These are phyloP conservation scores for Penicillium capsulatum DNA, from an alignment of 2,329 filamentous ascomycete genomes.

Conservation along the genomic window DNA sequence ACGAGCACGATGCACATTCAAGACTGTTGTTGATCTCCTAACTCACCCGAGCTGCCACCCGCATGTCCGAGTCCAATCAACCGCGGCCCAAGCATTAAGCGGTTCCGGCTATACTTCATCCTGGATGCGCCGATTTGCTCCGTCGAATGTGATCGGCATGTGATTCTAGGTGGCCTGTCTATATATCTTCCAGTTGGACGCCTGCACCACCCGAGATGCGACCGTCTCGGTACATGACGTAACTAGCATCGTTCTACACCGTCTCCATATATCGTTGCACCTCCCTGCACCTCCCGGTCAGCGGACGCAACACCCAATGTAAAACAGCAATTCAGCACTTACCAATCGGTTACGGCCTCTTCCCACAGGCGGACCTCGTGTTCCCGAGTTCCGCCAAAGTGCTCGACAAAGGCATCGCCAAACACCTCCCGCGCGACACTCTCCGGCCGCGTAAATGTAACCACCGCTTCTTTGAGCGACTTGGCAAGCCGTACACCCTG, in stretches of 20 bases:
- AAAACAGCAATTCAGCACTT: constrained; percentile 40
- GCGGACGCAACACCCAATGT: constrained; percentile 5
- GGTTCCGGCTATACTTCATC: too few species aligned
- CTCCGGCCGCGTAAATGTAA: constrained; percentile 67
- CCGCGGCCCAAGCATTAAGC: not conserved
- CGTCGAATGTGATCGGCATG: too few species aligned
- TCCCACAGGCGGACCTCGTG: constrained; percentile 91
- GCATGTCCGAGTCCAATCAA: not conserved
- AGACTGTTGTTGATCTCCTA: not conserved
- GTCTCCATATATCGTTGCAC: constrained; percentile 74
- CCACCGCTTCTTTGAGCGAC: constrained; percentile 77
- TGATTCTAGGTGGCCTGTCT: too few species aligned
- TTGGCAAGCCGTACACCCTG: constrained; percentile 75
- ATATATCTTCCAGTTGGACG: too few species aligned
- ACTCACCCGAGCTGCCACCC: not conserved
- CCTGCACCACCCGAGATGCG: too few species aligned
- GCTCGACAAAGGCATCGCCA: constrained; percentile 92
- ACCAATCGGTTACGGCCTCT: constrained; percentile 96
- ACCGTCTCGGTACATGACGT: too few species aligned
- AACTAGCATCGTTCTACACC: too few species aligned
- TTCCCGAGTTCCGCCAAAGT: constrained; percentile 86
- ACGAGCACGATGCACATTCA: not conserved
- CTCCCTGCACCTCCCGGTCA: constrained; percentile 53
- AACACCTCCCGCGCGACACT: constrained; percentile 93
- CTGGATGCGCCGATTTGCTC: too few species aligned